Evolutionary conservation across 2,329 filamentous ascomycete species (phyloP).

Genomic region (Fusarium sulawesiense): DNA sequence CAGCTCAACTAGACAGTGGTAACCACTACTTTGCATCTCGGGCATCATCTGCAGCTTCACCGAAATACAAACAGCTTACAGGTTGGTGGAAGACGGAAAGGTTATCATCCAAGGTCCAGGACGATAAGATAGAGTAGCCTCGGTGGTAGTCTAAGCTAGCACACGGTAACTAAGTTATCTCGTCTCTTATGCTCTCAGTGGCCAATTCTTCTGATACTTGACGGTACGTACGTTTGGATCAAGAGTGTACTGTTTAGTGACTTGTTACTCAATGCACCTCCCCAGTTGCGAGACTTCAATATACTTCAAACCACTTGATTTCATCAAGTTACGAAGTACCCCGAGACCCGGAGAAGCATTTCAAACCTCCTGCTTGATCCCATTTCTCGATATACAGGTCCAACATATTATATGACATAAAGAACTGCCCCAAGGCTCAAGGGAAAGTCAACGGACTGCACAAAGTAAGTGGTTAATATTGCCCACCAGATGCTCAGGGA

Average conservation of each 20-base stretch:
- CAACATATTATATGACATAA: too few species aligned
- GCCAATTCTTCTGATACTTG: not conserved
- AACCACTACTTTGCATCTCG: not conserved
- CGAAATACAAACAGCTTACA: not conserved
- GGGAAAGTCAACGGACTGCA: too few species aligned
- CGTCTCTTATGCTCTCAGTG: not conserved
- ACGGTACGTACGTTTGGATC: not conserved
- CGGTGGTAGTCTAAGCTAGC: not conserved
- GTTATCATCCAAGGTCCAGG: rapidly evolving
- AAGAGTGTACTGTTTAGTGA: not conserved
- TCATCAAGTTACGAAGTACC: too few species aligned
- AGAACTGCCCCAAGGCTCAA: too few species aligned
- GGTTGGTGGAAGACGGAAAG: rapidly evolving
- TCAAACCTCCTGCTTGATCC: too few species aligned
- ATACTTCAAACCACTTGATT: too few species aligned
- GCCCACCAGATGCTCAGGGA: too few species aligned
- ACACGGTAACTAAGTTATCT: not conserved
- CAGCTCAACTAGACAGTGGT: not conserved
- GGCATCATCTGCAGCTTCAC: not conserved
- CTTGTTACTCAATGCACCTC: not conserved
- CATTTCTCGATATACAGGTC: too few species aligned
- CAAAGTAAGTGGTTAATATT: too few species aligned
- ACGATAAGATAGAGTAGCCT: rapidly evolving
- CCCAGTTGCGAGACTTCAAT: too few species aligned
- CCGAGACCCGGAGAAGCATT: rapidly evolving